A percentile compares a stretch with the other conserved stretches of the same genome.
Evolutionary conservation across 1,139 yeast species (phyloP).

Genomic region (Yarrowia galli): DNA sequence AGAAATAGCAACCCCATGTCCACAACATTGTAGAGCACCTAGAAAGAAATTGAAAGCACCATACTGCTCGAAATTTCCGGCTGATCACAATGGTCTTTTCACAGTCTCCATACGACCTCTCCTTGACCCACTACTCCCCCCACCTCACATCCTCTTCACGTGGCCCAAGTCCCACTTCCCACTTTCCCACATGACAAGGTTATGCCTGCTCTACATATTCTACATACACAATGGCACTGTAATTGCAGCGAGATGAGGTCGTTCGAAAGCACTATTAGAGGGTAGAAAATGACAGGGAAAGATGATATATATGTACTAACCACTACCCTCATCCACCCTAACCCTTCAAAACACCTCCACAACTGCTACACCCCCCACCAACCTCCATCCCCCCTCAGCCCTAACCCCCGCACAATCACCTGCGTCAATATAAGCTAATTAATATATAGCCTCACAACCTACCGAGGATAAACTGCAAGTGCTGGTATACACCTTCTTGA

Average conservation of each 20-base stretch:
- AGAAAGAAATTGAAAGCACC: not conserved
- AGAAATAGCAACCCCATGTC: slow-evolving; percentile 1
- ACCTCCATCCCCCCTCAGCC: too few relatives aligned
- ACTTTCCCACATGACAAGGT: slow-evolving; percentile 6
- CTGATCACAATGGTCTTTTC: not conserved
- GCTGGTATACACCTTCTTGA: too few relatives aligned
- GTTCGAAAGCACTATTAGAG: not conserved
- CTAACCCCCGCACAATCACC: slow-evolving; percentile 25
- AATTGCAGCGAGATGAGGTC: not conserved
- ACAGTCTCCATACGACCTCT: not conserved
- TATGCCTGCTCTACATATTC: not conserved
- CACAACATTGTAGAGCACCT: not conserved
- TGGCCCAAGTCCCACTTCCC: not conserved
- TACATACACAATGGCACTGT: slow-evolving; percentile 12
- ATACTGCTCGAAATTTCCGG: not conserved
- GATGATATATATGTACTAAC: not conserved
- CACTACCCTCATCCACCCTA: not conserved
- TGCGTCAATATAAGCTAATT: slow-evolving; percentile 21
- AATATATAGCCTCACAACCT: slow-evolving; percentile 9
- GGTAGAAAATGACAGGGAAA: not conserved
- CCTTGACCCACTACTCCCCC: not conserved
- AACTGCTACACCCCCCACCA: too few relatives aligned
- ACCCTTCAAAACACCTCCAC: not conserved
- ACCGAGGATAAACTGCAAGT: slow-evolving; percentile 2
- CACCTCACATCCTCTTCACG: not conserved